These are phyloP conservation scores for Trifolium fragiferum DNA, from an alignment of 306 rosid genomes.

Conservation along the genomic window DNA sequence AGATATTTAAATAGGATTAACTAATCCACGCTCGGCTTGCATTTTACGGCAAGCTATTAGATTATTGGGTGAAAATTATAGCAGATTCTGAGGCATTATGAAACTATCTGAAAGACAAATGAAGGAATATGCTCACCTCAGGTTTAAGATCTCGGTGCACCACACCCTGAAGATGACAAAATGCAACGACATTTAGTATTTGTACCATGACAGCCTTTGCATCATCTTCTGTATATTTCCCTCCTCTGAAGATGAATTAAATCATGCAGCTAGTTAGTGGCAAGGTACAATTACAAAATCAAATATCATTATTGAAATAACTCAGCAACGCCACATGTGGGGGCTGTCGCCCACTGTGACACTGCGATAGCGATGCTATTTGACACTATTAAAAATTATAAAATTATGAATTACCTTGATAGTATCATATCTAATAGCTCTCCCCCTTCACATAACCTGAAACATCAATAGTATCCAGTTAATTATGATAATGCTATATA, in stretches of 20 bases:
- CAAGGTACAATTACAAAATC: conserved; percentile 32
- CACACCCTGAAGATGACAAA: conserved; percentile 99
- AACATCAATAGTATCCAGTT: conserved; percentile 41
- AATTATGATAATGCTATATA: conserved; percentile 10
- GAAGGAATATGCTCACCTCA: conserved; percentile 64
- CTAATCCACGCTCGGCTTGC: conserved; percentile 15
- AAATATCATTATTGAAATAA: neutral
- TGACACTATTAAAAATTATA: neutral
- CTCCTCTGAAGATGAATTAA: conserved; percentile 67
- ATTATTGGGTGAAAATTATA: conserved; percentile 11
- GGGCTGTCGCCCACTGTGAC: neutral
- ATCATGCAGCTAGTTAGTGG: conserved; percentile 41
- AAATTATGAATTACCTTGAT: conserved; percentile 67
- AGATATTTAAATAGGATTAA: conserved; percentile 22
- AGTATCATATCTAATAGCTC: conserved; percentile 97
- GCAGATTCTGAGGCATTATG: conserved; percentile 18
- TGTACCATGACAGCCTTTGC: conserved; percentile 96
- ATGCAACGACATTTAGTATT: conserved; percentile 90
- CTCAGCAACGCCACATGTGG: neutral
- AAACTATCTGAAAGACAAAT: conserved; percentile 29
- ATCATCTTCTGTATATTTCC: conserved; percentile 96
- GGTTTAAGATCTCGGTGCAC: conserved; percentile 99
- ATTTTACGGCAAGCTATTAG: conserved; percentile 25
- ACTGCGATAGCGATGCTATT: neutral
- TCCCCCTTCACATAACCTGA: conserved; percentile 99